phyloP scores from a whole-genome alignment of 2,329 filamentous ascomycete genomes.

The Aspergillus viridinutans region DNA sequence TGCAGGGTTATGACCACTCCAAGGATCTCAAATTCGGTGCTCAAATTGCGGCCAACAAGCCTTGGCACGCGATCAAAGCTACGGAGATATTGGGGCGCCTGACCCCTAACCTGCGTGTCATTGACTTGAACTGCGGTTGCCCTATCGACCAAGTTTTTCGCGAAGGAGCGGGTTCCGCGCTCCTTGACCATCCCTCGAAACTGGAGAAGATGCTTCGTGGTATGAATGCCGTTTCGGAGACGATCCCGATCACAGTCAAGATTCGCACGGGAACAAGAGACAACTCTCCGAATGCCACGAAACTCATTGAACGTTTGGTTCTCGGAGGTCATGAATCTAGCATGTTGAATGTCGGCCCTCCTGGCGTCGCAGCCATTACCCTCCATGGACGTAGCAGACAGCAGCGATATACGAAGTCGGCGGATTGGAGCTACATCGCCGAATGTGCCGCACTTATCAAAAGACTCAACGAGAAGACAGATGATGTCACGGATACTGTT shows the following conservation, averaged over 20 bases:
- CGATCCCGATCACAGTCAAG: constrained; percentile 90
- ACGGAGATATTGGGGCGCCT: constrained; percentile 74
- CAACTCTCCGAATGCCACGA: constrained; percentile 71
- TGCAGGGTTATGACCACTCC: constrained; percentile 74
- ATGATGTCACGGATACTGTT: constrained; percentile 67
- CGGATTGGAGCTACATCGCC: constrained; percentile 94
- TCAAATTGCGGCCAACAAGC: constrained; percentile 88
- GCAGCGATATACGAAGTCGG: constrained; percentile 84
- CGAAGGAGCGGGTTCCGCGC: constrained; percentile 80
- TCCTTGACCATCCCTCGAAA: constrained; percentile 84
- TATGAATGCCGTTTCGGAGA: constrained; percentile 89
- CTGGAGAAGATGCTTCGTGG: constrained; percentile 91
- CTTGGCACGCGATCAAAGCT: constrained; percentile 84
- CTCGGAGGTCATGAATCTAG: constrained; percentile 72
- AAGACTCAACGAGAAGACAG: constrained; percentile 66
- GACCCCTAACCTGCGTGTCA: constrained; percentile 78
- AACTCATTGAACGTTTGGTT: constrained; percentile 76
- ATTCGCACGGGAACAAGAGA: constrained; percentile 88
- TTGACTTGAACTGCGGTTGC: constrained; percentile 96
- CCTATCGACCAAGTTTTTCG: constrained; percentile 93
- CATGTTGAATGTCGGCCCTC: constrained; percentile 62
- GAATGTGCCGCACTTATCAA: constrained; percentile 84
- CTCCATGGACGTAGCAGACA: constrained; percentile 90
- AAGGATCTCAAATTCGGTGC: constrained; percentile 85
- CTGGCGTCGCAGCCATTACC: constrained; percentile 90